Percentiles rank a stretch among this genome's conserved stretches.
These are phyloP conservation scores for Coemansia sp. DNA, from an alignment of 371 early-diverging fungal species.

Conservation along the genomic window DNA sequence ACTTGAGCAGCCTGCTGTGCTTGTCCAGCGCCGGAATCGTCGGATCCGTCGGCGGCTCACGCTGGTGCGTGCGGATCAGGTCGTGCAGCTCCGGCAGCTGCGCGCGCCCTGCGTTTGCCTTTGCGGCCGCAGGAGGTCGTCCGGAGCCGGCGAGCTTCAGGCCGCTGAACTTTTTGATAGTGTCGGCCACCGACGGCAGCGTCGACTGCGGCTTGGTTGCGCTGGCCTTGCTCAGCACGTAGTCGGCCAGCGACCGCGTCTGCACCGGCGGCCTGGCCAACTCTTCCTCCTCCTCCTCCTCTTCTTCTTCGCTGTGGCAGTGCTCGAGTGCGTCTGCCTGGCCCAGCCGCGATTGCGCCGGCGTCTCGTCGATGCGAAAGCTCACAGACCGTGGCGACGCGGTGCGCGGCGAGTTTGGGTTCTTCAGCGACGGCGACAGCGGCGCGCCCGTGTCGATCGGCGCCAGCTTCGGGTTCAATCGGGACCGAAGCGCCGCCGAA, in stretches of 20 bases:
- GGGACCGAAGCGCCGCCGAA: constrained; percentile 14
- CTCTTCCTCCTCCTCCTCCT: constrained; percentile 2
- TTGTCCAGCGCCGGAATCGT: constrained; percentile 41
- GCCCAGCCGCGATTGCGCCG: constrained; percentile 9
- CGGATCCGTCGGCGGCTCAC: constrained; percentile 40
- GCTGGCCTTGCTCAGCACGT: constrained; percentile 41
- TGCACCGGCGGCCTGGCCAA: background rate
- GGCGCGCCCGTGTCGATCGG: constrained; percentile 14
- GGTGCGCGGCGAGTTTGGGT: constrained; percentile 29
- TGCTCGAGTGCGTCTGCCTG: constrained; percentile 8
- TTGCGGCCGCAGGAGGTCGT: too few species aligned
- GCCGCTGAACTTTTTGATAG: constrained; percentile 43
- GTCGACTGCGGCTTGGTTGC: constrained; percentile 5
- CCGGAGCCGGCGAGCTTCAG: background rate
- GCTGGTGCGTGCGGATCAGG: constrained; percentile 43
- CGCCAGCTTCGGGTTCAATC: constrained; percentile 13
- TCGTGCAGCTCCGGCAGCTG: constrained; percentile 50
- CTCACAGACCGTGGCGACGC: constrained; percentile 44
- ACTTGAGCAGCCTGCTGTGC: constrained; percentile 44
- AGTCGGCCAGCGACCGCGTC: constrained; percentile 39
- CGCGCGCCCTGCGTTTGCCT: background rate
- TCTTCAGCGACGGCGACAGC: constrained; percentile 39
- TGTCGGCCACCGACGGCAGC: constrained; percentile 42
- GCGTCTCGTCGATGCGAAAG: constrained; percentile 37
- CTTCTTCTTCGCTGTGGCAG: background rate